Base-by-base conservation (phyloP, 305 asterid genomes). In the Fraxinus latifolia region DNA sequence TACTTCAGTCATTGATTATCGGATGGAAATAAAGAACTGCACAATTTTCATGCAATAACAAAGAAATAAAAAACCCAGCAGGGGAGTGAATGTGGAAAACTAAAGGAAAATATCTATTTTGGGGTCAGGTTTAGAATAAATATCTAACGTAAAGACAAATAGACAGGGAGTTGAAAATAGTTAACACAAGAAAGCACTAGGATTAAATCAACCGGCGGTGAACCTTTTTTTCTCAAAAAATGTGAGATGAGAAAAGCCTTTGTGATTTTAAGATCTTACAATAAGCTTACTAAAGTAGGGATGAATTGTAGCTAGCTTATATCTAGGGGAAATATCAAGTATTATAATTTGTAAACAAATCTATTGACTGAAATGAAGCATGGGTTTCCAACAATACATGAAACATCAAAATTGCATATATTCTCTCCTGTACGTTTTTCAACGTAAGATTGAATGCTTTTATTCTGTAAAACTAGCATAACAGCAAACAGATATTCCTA, bases 11-110 rank as follows among this genome's bases (percentile, higher is more conserved):
- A 53, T 68, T 60, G 65, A 39, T 27, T n/a, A 71, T 9, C 79
- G 27, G 77, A 83, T 80, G 79, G 17, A 53, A 47, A 82, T 76
- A 71, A 67, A 68, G 33, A 67, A 55, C 68, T 36, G 58, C 31
- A 79, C 7, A 60, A 32, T 25, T 71, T 37, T 37, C 60, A 34
- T 31, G 60, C 65, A 76, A 23, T 23, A 11, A 60, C 25, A 15
- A 60, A 60, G 71, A 60, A 60, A 60, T 23, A 60, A 60, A 23
- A 37, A 80, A 73, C 77, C 74, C 65, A 71, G 42, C 36, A 80
- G 42, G 19, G 32, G 32, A 17, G 31, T 60, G 29, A 60, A 21
- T 60, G 32, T 60, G 31, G 29, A 58, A 7, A 25, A 60, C 70
- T 19, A 60, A 60, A 21, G 29, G 25, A 53, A 53, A 21, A 25